Percentiles rank a stretch among this genome's conserved stretches.
These are phyloP conservation scores for Cordyceps militaris DNA, from an alignment of 2,329 filamentous ascomycete species.

Conservation along the genomic window DNA sequence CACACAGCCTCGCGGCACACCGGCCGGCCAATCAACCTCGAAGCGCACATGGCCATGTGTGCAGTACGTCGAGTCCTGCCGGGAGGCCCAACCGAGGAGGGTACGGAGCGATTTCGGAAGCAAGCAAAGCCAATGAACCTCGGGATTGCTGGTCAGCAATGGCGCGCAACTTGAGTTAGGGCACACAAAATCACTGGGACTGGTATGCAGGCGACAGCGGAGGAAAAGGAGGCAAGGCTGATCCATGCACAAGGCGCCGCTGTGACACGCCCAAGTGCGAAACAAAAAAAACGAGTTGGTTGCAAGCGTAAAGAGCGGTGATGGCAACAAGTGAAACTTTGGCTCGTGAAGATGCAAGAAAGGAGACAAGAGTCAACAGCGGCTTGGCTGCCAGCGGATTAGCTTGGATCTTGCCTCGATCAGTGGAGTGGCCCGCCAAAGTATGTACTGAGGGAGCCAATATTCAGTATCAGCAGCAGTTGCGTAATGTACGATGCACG, in stretches of 20 bases:
- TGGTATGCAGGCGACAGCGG: background rate
- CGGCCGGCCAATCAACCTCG: conserved; percentile 23
- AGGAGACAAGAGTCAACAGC: conserved; percentile 13
- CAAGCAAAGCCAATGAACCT: background rate
- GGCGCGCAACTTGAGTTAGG: background rate
- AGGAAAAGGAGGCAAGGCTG: background rate
- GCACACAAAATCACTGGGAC: background rate
- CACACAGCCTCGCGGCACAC: conserved; percentile 22
- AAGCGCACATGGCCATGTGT: conserved; percentile 16
- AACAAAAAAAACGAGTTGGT: background rate
- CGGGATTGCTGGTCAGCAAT: background rate
- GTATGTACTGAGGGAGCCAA: background rate
- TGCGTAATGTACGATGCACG: background rate
- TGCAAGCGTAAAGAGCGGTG: conserved; percentile 10
- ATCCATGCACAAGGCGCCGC: background rate
- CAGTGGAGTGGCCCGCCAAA: conserved; percentile 3
- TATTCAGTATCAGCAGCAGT: background rate
- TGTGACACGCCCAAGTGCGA: background rate
- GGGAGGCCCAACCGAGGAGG: background rate
- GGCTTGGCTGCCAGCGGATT: background rate
- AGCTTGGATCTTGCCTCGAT: background rate
- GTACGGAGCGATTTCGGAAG: background rate
- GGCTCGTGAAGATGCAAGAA: conserved; percentile 7
- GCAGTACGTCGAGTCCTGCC: background rate
- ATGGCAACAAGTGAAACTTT: conserved; percentile 10